phyloP scores from a whole-genome alignment of 2,329 filamentous ascomycete genomes.

The Knufia fluminis region DNA sequence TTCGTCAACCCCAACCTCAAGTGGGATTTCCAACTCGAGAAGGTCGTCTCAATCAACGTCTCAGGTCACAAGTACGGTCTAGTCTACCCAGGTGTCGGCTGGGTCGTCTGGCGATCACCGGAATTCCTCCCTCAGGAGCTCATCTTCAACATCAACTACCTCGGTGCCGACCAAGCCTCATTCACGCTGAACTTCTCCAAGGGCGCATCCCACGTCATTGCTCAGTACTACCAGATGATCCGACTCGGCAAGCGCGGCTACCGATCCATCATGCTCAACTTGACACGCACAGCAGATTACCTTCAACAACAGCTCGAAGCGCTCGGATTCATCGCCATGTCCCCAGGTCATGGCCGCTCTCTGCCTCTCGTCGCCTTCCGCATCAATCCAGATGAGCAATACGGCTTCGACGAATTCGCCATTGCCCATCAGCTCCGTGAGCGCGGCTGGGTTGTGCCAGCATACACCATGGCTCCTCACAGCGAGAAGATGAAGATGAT shows the following conservation, averaged over 20 bases:
- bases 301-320: constrained; percentile 62
- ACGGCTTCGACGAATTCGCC: constrained; percentile 64
- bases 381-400: constrained; percentile 48
- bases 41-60: constrained; percentile 87
- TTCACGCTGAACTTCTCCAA: constrained; percentile 98
- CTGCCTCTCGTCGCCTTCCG: constrained; percentile 88
- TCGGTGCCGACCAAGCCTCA: constrained; percentile 86
- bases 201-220: constrained; percentile 87
- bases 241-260: constrained; percentile 89
- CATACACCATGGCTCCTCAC: constrained; percentile 93
- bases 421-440: constrained; percentile 77
- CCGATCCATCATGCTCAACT: constrained; percentile 84
- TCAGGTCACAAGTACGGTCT: constrained; percentile 80
- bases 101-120: constrained; percentile 79
- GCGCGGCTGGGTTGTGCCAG: constrained; percentile 85
- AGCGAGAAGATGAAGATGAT: constrained; percentile 79
- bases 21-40: constrained; percentile 87
- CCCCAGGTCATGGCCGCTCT: constrained; percentile 63
- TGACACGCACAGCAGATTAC: constrained; percentile 84
- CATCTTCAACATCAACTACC: constrained; percentile 99
- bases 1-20: constrained; percentile 75
- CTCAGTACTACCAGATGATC: constrained; percentile 96
- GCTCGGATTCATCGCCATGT: constrained; percentile 82
- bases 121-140: constrained; percentile 82
- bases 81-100: constrained; percentile 86